A percentile compares a stretch with the other conserved stretches of the same genome.
phyloP scores from a whole-genome alignment of 2,329 filamentous ascomycete genomes.

The Pseudocercospora cruenta region DNA sequence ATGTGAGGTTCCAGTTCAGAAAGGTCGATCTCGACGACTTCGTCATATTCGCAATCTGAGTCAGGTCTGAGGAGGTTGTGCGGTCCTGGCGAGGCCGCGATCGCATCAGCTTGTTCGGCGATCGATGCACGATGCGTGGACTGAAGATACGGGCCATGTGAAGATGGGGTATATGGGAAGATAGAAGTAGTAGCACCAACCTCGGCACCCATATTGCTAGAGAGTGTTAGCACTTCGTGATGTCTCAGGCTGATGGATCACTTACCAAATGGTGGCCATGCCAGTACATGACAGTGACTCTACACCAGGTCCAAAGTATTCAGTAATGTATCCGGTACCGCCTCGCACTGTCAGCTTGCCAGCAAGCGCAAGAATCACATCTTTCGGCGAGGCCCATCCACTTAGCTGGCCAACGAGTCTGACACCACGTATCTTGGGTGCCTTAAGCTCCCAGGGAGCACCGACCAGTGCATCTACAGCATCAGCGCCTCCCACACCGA shows the following conservation, averaged over 20 bases:
- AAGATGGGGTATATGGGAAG: constrained; percentile 83
- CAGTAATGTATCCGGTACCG: constrained; percentile 91
- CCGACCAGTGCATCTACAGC: constrained; percentile 96
- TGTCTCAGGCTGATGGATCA: no score
- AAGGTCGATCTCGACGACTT: constrained; percentile 87
- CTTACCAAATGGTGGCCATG: constrained; percentile 77
- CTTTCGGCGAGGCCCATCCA: constrained; percentile 93
- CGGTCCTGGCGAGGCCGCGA: constrained; percentile 61
- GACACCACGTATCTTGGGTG: constrained; percentile 86
- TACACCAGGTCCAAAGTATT: constrained; percentile 76
- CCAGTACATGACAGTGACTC: constrained; percentile 88
- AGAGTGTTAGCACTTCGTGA: constrained; percentile 63
- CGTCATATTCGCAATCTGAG: constrained; percentile 81
- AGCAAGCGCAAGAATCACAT: constrained; percentile 87
- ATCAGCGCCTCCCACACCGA: constrained; percentile 95
- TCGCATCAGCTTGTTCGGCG: constrained; percentile 66
- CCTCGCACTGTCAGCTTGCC: constrained; percentile 86
- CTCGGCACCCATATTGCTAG: constrained; percentile 71
- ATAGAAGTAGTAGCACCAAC: constrained; percentile 94
- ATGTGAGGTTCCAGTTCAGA: constrained; percentile 62
- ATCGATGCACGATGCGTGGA: constrained; percentile 78
- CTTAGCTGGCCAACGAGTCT: constrained; percentile 79
- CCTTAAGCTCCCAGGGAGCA: constrained; percentile 96
- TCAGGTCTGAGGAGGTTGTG: constrained; percentile 76
- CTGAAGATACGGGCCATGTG: constrained; percentile 81